Conservation (phyloP, 371 early-diverging fungal genomes). For the Mucor irregularis region DNA sequence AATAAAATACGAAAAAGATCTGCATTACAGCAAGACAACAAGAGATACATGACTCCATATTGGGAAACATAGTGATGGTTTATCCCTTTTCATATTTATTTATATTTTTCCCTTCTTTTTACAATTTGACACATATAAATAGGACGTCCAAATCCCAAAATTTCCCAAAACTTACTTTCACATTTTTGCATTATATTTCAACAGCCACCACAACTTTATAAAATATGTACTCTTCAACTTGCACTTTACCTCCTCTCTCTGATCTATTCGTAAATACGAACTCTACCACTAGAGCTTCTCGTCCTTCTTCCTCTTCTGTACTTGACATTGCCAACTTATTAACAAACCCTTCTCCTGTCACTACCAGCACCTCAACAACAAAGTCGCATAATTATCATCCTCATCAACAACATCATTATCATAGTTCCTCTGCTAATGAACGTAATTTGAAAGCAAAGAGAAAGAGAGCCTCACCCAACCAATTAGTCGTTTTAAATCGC, state of each 20-base stretch:
- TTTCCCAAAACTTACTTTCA: neutral
- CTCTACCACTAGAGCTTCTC: constrained; percentile 1
- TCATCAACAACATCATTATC: neutral
- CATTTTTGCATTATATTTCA: neutral
- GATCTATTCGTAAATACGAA: constrained; percentile 23
- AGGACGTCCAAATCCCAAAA: constrained; percentile 5
- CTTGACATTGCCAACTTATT: constrained; percentile 16
- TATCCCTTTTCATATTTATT: constrained; percentile 1
- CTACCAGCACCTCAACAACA: neutral
- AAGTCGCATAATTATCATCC: neutral
- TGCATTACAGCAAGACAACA: constrained; percentile 24
- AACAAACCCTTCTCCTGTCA: constrained; percentile 5
- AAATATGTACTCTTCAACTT: constrained; percentile 18
- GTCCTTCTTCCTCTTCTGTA: constrained; percentile 11
- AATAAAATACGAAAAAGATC: constrained; percentile 11
- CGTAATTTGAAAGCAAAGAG: constrained; percentile 45
- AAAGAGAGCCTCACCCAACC: constrained; percentile 49
- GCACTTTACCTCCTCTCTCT: constrained; percentile 42
- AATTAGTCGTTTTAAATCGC: constrained; percentile 52
- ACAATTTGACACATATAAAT: constrained; percentile 14
- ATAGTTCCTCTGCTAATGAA: neutral
- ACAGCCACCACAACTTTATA: neutral
- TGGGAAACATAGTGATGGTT: neutral
- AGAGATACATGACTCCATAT: neutral
- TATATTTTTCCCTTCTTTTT: constrained; percentile 1